These are phyloP conservation scores for Chaetomium fimeti DNA, from an alignment of 495 filamentous ascomycete species.

Conservation along the genomic window DNA sequence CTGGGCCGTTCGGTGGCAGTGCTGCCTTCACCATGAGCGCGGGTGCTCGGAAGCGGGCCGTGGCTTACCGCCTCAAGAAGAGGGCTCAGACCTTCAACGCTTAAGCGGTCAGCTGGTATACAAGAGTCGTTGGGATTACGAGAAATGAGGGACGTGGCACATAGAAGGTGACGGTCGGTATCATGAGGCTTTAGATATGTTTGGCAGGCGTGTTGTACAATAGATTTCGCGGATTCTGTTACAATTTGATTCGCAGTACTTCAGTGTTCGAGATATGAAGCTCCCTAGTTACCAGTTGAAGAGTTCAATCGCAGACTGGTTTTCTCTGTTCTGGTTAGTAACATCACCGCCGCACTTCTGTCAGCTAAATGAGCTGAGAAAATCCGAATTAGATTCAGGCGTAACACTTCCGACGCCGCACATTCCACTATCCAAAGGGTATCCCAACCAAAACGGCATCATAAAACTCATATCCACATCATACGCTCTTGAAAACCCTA, in stretches of 20 bases:
- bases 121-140: neutral
- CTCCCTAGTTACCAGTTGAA: no score
- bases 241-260: no score
- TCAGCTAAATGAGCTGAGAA: no score
- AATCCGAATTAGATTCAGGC: neutral
- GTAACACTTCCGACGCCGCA: neutral
- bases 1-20: constrained; percentile 62
- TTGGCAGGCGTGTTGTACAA: no score
- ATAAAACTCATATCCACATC: constrained; percentile 1
- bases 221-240: no score
- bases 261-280: no score
- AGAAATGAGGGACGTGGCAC: neutral
- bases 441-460: neutral
- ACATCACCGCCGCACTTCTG: no score
- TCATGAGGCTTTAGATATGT: no score
- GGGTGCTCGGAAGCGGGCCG: constrained; percentile 47
- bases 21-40: constrained; percentile 52
- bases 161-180: neutral
- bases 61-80: constrained; percentile 48
- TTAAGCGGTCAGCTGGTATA: neutral
- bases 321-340: no score
- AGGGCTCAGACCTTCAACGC: constrained; percentile 26
- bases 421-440: constrained; percentile 2
- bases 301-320: no score
- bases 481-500: constrained; percentile 26